Percentiles rank a stretch among this genome's conserved stretches.
phyloP scores from a whole-genome alignment of 176 grass and related monocot genomes.

The Aegilops sharonensis region DNA sequence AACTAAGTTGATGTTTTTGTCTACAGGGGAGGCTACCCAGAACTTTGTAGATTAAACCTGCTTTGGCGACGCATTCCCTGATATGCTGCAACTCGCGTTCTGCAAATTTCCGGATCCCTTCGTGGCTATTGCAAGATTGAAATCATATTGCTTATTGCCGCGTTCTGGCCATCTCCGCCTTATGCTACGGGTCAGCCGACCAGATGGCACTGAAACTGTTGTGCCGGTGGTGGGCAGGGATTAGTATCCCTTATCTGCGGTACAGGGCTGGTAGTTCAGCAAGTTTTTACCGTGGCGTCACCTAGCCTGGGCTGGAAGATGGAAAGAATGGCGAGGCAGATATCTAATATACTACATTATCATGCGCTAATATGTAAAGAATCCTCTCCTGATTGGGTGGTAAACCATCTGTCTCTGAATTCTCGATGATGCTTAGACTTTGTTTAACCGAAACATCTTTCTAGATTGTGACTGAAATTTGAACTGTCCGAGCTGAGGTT shows the following conservation, averaged over 20 bases:
- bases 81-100: not conserved
- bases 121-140: not conserved
- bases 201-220: not conserved
- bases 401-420: too few species aligned
- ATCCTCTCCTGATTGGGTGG: too few species aligned
- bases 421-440: too few species aligned
- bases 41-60: constrained; percentile 23
- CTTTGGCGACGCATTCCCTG: not conserved
- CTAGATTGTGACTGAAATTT: too few species aligned
- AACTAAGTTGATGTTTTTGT: not conserved
- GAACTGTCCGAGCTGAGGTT: too few species aligned
- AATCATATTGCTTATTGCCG: not conserved
- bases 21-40: constrained; percentile 39
- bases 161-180: not conserved
- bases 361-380: not conserved
- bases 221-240: not conserved
- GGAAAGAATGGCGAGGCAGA: not conserved
- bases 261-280: not conserved
- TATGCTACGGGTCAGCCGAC: not conserved
- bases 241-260: too few species aligned
- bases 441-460: too few species aligned
- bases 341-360: not conserved
- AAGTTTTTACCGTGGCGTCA: not conserved
- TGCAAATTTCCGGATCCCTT: not conserved
- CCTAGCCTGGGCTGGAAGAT: not conserved